Evolutionary conservation across 2,329 filamentous ascomycete genomes (phyloP), one percentile per base, ranked within the genome.

Genomic region (Colletotrichum sp.): DNA sequence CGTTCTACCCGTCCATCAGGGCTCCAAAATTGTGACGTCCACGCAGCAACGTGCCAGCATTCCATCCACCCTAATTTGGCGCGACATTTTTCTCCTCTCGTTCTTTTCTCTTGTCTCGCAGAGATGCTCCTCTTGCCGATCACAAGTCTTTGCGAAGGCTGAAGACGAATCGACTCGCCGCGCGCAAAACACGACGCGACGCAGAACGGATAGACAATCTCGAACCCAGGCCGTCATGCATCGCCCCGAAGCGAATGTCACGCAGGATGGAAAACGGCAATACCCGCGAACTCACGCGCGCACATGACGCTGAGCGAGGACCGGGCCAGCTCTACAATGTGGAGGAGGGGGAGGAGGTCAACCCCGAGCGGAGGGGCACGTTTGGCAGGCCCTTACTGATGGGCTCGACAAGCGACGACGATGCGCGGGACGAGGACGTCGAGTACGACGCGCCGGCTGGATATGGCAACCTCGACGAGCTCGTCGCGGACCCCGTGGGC

Each of bases 391-490:
- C 61, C 6, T 0, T 24, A 2, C 12, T 21, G 7, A 36, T 21
- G 32, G 15, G 15, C 9, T 2, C 13, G 18, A 13, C 15, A 12
- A 58, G 13, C 18, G 32, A 28, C 52, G 28, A 30, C 18, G 36
- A 28, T 13, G 15, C 6, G 36, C 21, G 21, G 12, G 58, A 24
- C 0, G 58, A 15, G 4, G 76, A 78, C 8, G 68, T 77, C 58
- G 68, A 78, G 21, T 83, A 84, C 75, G 74, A 82, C 36, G 75
- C 78, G 10, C 82, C 82, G 5, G 76, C 74, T 55, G 79, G 78
- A 6, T 89, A 87, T 74, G 82, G 78, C 56, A 86, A 88, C 75
- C 80, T 89, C 28, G 83, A 86, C 73, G 89, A 90, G 78, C 76
- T 86, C 6, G 80, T 81, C 1, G 82, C 82, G 3, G 83, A 80